Evolutionary conservation across 257 asterid genomes (phyloP), one percentile per base, ranked within the genome.

Genomic region (Salvia rosmarinus): DNA sequence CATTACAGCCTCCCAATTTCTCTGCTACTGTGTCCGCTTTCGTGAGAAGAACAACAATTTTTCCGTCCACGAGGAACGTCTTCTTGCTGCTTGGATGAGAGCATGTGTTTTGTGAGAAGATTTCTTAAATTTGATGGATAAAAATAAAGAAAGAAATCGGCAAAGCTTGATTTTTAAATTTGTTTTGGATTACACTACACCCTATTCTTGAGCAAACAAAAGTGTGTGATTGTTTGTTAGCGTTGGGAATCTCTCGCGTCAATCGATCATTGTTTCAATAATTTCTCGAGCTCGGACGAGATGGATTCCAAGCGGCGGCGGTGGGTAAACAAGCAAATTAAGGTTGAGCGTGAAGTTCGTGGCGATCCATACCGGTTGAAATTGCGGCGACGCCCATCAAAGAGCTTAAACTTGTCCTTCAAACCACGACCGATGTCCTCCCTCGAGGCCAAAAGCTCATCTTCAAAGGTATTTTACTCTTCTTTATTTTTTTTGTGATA

Each of bases 361-460:
- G 59, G 95, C 83, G 88, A 72, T 72, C 86, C 4, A 74, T 91
- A 9, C 96, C 89, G 34, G 82, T 94, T 52, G 86, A 88, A 67
- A 81, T 88, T 73, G 67, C 82, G 40, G 61, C 64, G 74, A 78
- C 21, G 81, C 89, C 88, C 69, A 73, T 91, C 74, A 86, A 83
- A 72, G 85, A 89, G 66, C 90, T 94, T 68, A 94, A 94, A 73
- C 69, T 78, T 61, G 74, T 74, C 34, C 95, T 91, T 72, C 96
- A 85, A 75, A 76, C 83, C 71, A 86, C 86, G 77, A 94, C 99
- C 72, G 77, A 94, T 83, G 99, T 91, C 75, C 97, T 94, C 61
- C 80, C 90, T 72, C 97, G 98, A 50, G 96, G 97, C 81, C 97
- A 94, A 55, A 94, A 91, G 78, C 96, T 94, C 85, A 91, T 94